Base-by-base conservation (phyloP, 805 yeast genomes). In the Ogataea dorogensis region DNA sequence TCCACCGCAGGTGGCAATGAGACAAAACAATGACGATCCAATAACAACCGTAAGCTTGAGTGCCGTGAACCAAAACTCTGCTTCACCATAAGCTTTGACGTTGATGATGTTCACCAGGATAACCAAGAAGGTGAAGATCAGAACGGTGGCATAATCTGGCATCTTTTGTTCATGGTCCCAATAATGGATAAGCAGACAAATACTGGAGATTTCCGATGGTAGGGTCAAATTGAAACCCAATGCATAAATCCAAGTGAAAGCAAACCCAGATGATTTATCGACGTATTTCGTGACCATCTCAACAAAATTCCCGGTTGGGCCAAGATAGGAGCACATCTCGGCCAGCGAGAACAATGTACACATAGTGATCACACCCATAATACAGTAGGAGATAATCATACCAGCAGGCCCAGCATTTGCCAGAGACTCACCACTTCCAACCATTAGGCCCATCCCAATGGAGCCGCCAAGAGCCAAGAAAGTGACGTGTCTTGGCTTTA, bases 401-500 rank as follows among this genome's bases (percentile, higher is more conserved):
- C 76, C 75, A 8, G 77, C 88, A 1, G 89, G 89, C 15, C 91
- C 91, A 11, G 85, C 79, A 20, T 63, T 52, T 3, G 59, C 48
- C 19, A 82, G 53, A 2, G 85, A 78, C 3, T 70, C 53, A 5
- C 79, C 68, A 25, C 81, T 72, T 54, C 85, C 79, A 31, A 83
- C 76, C 65, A 82, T 80, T 25, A 82, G 66, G 57, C 89, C 89
- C 3, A 88, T 81, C 51, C 89, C 89, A 43, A 83, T 81, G 21
- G 88, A 79, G 44, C 88, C 89, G 43, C 89, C 91, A 14, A 82
- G 66, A 30, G 88, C 86, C 49, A 82, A 75, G 87, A 82, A 81
- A 20, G 82, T 70, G 32, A 82, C 72, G 50, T 81, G 87, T 51
- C 91, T 67, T 13, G 79, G 73, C 55, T 79, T 78, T 40, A 82